Base-by-base conservation (phyloP, 306 rosid genomes). In the Echinosophora koreensis region DNA sequence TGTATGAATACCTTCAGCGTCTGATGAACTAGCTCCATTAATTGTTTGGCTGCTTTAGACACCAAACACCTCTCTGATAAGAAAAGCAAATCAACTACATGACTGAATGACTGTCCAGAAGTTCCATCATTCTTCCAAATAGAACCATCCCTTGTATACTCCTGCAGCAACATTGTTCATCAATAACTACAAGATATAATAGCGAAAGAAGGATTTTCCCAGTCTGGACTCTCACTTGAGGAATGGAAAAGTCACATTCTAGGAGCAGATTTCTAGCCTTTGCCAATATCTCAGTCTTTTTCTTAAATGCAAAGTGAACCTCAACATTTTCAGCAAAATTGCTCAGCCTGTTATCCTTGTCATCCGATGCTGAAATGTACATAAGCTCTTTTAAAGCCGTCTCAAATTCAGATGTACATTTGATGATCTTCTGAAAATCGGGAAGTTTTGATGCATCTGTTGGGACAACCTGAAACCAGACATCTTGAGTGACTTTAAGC, bases 291-390 rank as follows among this genome's bases (percentile, higher is more conserved):
- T 95, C 98, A 17, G 83, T 85, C 84, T 90, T 95, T 85, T 90
- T 95, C 86, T 87, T 88, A 74, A 86, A 84, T 61, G 98, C 98
- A 79, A 95, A 95, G 86, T 95, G 97, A 92, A 95, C 98, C 89
- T 95, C 97, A 5, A 95, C 98, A 70, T 95, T 92, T 78, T 90
- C 97, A 78, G 97, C 89, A 57, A 81, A 95, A 72, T 78, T 87
- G 73, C 93, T 90, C 83, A 95, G 79, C 79, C 86, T 89, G 66
- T 85, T 86, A 74, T 87, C 97, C 47, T 74, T 86, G 57, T 84
- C 88, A 80, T 87, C 93, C 41, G 90, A 88, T 57, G 88, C 73
- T 73, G 97, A 92, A 80, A 95, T 90, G 82, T 85, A 95, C 84
- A 65, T 82, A 82, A 89, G 55, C 57, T 90, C 97, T 84, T 89